Conservation (phyloP, 2,329 filamentous ascomycete species). For the Apiospora koreana region DNA sequence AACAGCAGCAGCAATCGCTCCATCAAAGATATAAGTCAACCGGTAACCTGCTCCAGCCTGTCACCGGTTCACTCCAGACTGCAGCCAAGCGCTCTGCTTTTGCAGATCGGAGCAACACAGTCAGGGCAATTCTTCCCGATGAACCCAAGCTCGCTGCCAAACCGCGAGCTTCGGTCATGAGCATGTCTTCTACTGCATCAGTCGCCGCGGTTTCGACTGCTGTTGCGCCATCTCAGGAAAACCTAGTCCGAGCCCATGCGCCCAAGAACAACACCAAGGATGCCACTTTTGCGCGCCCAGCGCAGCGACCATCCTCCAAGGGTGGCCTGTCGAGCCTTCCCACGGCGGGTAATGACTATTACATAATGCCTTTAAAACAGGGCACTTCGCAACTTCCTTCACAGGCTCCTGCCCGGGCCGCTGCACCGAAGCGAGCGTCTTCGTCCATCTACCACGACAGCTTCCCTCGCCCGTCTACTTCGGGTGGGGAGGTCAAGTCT, state of each 20-base stretch:
- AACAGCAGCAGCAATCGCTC: conserved; percentile 53
- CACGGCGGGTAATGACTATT: conserved; percentile 21
- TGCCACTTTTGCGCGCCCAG: conserved; percentile 37
- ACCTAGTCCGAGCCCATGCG: conserved; percentile 28
- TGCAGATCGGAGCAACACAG: conserved; percentile 77
- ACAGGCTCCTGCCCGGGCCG: not conserved
- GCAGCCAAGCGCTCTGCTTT: conserved; percentile 77
- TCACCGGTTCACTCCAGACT: conserved; percentile 59
- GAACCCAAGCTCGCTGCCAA: conserved; percentile 33
- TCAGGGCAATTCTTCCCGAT: conserved; percentile 24
- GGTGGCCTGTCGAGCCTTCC: conserved; percentile 20
- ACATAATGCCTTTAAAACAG: conserved; percentile 8
- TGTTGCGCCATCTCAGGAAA: conserved; percentile 46
- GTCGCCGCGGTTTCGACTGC: conserved; percentile 13
- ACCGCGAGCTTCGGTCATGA: conserved; percentile 24
- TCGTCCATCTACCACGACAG: conserved; percentile 29
- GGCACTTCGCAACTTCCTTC: conserved; percentile 11
- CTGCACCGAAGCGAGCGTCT: conserved; percentile 17
- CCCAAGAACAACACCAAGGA: conserved; percentile 35
- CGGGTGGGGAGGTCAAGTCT: conserved; percentile 11
- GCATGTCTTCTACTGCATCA: conserved; percentile 23
- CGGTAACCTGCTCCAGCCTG: conserved; percentile 54
- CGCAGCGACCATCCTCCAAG: conserved; percentile 32
- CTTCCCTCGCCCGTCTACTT: conserved; percentile 7
- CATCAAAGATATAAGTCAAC: conserved; percentile 85